A percentile compares a stretch with the other conserved stretches of the same genome.
Conservation (phyloP, 495 filamentous ascomycete genomes). For the Aspergillus taichungensis region DNA sequence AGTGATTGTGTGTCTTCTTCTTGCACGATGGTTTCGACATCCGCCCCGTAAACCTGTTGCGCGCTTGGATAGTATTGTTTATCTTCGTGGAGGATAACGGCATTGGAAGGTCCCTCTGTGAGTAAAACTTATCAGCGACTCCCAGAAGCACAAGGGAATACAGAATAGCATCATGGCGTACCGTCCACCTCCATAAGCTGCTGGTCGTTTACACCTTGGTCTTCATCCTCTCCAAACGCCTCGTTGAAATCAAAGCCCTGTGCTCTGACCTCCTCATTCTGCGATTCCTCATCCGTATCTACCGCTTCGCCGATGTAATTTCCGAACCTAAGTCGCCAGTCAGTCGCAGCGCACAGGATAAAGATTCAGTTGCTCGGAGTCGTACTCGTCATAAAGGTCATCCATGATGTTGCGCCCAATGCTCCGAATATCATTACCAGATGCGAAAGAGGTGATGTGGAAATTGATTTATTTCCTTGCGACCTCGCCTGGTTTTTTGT, state of each 20-base stretch:
- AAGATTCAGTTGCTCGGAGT: not conserved
- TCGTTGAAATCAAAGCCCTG: slow-evolving; percentile 79
- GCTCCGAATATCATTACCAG: not conserved
- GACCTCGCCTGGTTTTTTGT: not conserved
- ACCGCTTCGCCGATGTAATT: slow-evolving; percentile 92
- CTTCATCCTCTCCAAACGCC: slow-evolving; percentile 55
- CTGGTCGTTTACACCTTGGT: slow-evolving; percentile 52
- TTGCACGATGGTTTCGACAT: slow-evolving; percentile 91
- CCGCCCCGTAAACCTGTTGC: slow-evolving; percentile 85
- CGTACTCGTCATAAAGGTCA: slow-evolving; percentile 78
- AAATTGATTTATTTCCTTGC: slow-evolving; percentile 6
- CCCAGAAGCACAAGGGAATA: not conserved
- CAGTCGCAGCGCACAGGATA: slow-evolving; percentile 9
- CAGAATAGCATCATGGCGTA: slow-evolving; percentile 23
- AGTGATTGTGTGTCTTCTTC: slow-evolving; percentile 95
- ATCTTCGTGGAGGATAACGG: slow-evolving; percentile 93
- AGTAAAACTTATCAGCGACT: slow-evolving; percentile 6
- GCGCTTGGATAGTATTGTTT: slow-evolving; percentile 99
- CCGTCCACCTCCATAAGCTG: slow-evolving; percentile 94
- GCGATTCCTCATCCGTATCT: slow-evolving; percentile 79
- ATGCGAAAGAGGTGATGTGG: too few species aligned
- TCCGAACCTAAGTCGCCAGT: slow-evolving; percentile 58
- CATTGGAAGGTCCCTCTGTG: slow-evolving; percentile 90
- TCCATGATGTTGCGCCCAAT: slow-evolving; percentile 47
- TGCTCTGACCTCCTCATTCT: slow-evolving; percentile 57